Evolutionary conservation across 805 yeast species (phyloP), one percentile per base, ranked within the genome.

Genomic region (Jamesozyma jinghongensis): DNA sequence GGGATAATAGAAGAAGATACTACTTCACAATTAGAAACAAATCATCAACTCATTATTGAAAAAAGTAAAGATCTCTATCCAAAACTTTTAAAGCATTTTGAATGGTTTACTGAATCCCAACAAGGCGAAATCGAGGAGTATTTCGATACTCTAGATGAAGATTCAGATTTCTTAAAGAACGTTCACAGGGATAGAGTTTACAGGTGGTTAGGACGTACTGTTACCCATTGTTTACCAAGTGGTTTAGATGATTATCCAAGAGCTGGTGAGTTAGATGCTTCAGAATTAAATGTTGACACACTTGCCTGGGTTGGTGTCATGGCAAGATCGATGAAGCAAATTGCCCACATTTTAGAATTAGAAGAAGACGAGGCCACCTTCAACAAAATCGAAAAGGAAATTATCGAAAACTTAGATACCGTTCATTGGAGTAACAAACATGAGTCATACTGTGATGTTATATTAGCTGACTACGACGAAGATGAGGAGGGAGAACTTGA

Each of bases 191-290:
- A 59, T 6, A 95, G 87, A 57, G 83, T 79, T 0, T 92, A 82
- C 59, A 71, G 95, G 58, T 92, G 98, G 98, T 74, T 86, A 43
- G 98, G 97, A 4, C 76, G 97, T 49, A 84, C 96, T 0, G 66
- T 70, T 17, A 74, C 79, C 3, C 96, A 85, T 53, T 84, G 95
- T 57, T 68, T 90, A 40, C 92, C 98, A 7, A 81, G 94, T 61
- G 98, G 98, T 0, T 60, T 92, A 29, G 98, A 92, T 61, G 98
- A 92, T 57, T 92, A 88, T 55, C 98, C 98, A 28, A 74, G 98
- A 46, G 81, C 87, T 1, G 65, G 68, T 20, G 75, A 74, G 5
- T 90, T 94, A 2, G 95, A 86, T 59, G 70, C 79, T 32, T 94
- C 94, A 1, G 98, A 92, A 62, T 68, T 92, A 37, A 83, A 92